Evolutionary conservation across 1,284 basidiomycete genomes (phyloP).

Genomic region (Ceratobasidium sp.): DNA sequence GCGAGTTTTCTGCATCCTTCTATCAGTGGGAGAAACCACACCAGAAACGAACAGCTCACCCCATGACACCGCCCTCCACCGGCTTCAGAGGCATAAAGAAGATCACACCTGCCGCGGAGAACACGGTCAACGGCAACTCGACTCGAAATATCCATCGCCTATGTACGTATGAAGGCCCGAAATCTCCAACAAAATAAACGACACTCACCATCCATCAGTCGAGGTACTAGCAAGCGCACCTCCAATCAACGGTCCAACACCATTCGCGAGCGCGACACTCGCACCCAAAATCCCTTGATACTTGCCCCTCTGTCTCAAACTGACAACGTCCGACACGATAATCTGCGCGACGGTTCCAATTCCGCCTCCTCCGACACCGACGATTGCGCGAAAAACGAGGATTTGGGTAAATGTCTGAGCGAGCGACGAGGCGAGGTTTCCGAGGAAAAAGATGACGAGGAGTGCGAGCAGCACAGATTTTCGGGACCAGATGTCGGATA

Average conservation of each 20-base stretch:
- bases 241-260: slow-evolving; percentile 39
- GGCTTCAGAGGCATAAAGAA: slow-evolving; percentile 52
- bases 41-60: not conserved
- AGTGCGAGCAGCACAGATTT: slow-evolving; percentile 53
- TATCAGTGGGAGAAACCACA: not conserved
- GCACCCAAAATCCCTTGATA: slow-evolving; percentile 41
- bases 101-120: slow-evolving; percentile 49
- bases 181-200: not conserved
- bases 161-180: not conserved
- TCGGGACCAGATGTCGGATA: slow-evolving; percentile 56
- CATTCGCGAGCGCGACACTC: slow-evolving; percentile 37
- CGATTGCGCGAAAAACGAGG: slow-evolving; percentile 55
- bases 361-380: slow-evolving; percentile 50
- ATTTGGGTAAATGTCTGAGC: slow-evolving; percentile 54
- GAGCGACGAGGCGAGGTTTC: slow-evolving; percentile 46
- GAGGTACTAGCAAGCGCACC: slow-evolving; percentile 40
- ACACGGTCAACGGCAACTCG: slow-evolving; percentile 50
- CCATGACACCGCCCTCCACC: slow-evolving; percentile 47
- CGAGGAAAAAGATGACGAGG: slow-evolving; percentile 51
- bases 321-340: slow-evolving; percentile 47
- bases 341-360: slow-evolving; percentile 48
- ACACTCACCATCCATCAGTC: slow-evolving; percentile 46
- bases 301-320: slow-evolving; percentile 44
- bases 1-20: not conserved
- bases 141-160: slow-evolving; percentile 45